These are phyloP conservation scores for Ceratobasidium sp. DNA, from an alignment of 1,284 basidiomycete species.

Conservation along the genomic window DNA sequence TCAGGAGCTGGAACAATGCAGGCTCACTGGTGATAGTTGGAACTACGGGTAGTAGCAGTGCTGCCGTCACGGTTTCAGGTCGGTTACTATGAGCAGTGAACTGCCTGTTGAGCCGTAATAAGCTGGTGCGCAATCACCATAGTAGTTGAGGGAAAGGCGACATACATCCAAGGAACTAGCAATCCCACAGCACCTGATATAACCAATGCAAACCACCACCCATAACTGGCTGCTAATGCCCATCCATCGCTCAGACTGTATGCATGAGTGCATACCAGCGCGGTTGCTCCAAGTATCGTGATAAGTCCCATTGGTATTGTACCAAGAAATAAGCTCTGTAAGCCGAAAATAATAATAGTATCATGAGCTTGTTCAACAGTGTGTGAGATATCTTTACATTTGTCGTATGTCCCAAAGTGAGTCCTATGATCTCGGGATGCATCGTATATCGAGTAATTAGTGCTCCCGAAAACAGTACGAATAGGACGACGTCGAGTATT, in stretches of 20 bases:
- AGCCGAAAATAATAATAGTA: background rate
- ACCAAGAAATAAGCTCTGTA: constrained; percentile 40
- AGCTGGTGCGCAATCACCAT: background rate
- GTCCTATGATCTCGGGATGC: constrained; percentile 38
- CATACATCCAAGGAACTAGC: constrained; percentile 43
- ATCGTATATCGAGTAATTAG: constrained; percentile 37
- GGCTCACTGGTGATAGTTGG: constrained; percentile 43
- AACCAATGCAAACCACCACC: constrained; percentile 44
- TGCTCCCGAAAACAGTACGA: constrained; percentile 17
- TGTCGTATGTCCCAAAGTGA: constrained; percentile 39
- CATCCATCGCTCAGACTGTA: constrained; percentile 27
- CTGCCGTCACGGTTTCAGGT: constrained; percentile 41
- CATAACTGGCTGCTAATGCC: constrained; percentile 39
- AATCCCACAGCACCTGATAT: constrained; percentile 39
- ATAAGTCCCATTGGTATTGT: constrained; percentile 43
- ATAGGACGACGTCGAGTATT: constrained; percentile 28
- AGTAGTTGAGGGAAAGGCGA: background rate
- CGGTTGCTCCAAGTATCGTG: constrained; percentile 39
- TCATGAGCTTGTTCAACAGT: background rate
- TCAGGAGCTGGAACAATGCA: background rate
- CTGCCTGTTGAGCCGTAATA: constrained; percentile 26
- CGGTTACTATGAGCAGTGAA: constrained; percentile 40
- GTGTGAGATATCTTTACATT: constrained; percentile 23
- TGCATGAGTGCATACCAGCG: constrained; percentile 33
- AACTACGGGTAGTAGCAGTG: constrained; percentile 39